Evolutionary conservation across 1,139 yeast species (phyloP), one percentile per base, ranked within the genome.

Genomic region (Yamadazyma trypodendri): DNA sequence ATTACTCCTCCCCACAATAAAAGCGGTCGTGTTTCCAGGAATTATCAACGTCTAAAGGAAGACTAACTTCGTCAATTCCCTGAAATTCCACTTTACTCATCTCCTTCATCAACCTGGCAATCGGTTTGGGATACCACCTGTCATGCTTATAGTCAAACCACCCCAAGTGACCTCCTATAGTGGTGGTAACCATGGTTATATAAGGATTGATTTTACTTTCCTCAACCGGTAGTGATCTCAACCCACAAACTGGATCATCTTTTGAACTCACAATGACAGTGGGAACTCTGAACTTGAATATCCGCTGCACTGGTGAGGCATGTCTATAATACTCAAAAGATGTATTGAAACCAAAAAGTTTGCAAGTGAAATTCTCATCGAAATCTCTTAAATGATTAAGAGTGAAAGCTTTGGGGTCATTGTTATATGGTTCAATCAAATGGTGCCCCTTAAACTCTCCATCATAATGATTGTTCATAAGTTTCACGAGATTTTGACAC

Each of bases 111-210:
- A 68, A 51, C 34, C 54, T 51, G 11, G 72, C 57, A 18, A 70
- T 42, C 0, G 75, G 75, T 10, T 51, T 50, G 2, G 72, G 55
- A 44, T 71, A 68, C 88, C 88, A 82, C 45, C 87, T 64, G 11
- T 57, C 58, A 24, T 78, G 75, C 34, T 61, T 59, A 45, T 60
- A 62, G 34, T 66, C 67, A 45, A 75, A 76, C 82, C 82, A 78
- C 1, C 80, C 82, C 41, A 78, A 64, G 62, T 92, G 98, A 8
- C 97, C 98, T 40, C 98, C 98, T 22, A 80, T 62, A 24, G 81
- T 74, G 0, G 97, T 86, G 35, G 81, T 76, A 13, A 84, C 65
- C 50, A 86, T 58, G 24, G 79, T 63, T 22, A 84, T 63, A 56
- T 77, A 84, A 8, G 96, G 96, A 52, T 89, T 90, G 31, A 68